Evolutionary conservation across 352 stramenopile genomes (phyloP).

Genomic region (Peronospora belbahrii): DNA sequence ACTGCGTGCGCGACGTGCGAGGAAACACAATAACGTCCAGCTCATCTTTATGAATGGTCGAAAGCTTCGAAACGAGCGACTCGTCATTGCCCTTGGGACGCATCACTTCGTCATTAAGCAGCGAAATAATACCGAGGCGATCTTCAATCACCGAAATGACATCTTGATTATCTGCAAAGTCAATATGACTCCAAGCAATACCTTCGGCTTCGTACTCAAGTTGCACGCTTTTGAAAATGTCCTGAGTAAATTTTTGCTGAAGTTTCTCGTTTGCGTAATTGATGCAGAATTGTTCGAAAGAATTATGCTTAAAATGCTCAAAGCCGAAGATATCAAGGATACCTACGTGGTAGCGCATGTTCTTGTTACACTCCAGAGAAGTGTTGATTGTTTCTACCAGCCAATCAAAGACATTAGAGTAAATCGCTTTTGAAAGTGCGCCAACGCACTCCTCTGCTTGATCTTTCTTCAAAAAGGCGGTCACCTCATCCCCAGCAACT

Average conservation of each 20-base stretch:
- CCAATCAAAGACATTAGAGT: conserved; percentile 95
- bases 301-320: conserved; percentile 91
- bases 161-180: conserved; percentile 87
- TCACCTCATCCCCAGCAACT: conserved; percentile 61
- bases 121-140: conserved; percentile 80
- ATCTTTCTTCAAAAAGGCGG: conserved; percentile 70
- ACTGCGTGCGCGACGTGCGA: conserved; percentile 71
- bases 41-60: conserved; percentile 72
- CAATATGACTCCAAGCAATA: conserved; percentile 91
- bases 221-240: conserved; percentile 87
- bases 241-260: conserved; percentile 88
- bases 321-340: conserved; percentile 94
- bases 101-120: conserved; percentile 88
- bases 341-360: conserved; percentile 64
- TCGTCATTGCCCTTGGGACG: conserved; percentile 82
- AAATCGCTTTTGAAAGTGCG: conserved; percentile 93
- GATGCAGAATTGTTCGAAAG: conserved; percentile 91
- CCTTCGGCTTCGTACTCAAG: conserved; percentile 84
- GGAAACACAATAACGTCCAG: conserved; percentile 73
- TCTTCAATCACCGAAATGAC: conserved; percentile 86
- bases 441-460: conserved; percentile 89
- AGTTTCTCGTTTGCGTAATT: conserved; percentile 91
- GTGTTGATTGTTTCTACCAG: conserved; percentile 86
- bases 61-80: conserved; percentile 68
- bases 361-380: conserved; percentile 55